Base-by-base conservation (phyloP, 78 protist genomes). In the Protostelium mycophagum region DNA sequence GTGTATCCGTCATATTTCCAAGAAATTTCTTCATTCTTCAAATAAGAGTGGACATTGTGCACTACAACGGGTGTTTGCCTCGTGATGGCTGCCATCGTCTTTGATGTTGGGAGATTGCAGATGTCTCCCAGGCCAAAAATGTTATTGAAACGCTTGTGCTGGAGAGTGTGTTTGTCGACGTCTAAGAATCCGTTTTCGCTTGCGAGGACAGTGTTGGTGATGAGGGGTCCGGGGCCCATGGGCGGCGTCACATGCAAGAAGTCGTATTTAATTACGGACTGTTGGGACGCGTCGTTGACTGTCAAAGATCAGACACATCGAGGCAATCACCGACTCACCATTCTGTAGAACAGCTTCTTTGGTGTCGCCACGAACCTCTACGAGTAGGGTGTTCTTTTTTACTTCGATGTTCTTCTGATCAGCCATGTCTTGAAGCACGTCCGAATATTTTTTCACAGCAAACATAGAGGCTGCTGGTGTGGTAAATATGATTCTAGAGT, bases 71-170 rank as follows among this genome's bases (percentile, higher is more conserved):
- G 93, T n/a, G 92, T 91, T 38, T 95, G 95, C 9, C 88, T 34
- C 0, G 96, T 84, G 63, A 95, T 88, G 38, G 97, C 97, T 0
- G 97, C 97, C 0, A 94, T 93, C n/a, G 97, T 95, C 92, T 92
- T 91, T 34, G 93, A 88, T 23, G 96, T 95, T 38, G 97, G 97
- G 1, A 93, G 28, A 84, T 83, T 91, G 28, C 94, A 5, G 87
- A 88, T 89, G 73, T 95, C 97, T 1, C 97, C 97, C 1, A 95
- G 34, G 0, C 90, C 63, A 85, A 95, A 95, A 5, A 95, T 94
- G 89, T 95, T 95, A 0, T 83, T 63, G 63, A 86, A 93, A n/a
- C 38, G 34, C 1, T 37, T 35, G 85, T 90, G 93, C 89, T 95
- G 97, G 16, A 95, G 86, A 0, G 97, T 95, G 38, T 88, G 85